A percentile compares a stretch with the other conserved stretches of the same genome.
phyloP scores from a whole-genome alignment of 805 yeast species.

The Nakazawaea sp. region DNA sequence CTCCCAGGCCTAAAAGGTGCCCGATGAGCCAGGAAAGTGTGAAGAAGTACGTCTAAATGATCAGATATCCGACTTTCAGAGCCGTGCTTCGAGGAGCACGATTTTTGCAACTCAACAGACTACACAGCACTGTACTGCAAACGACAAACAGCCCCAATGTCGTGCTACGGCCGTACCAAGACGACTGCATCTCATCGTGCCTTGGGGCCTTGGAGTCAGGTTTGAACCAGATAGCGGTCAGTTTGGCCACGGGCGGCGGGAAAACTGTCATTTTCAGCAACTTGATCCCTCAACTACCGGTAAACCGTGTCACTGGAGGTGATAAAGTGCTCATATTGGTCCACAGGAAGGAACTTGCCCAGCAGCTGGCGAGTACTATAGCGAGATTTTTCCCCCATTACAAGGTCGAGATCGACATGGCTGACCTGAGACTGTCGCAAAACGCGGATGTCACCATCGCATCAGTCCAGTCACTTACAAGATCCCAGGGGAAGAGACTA shows the following conservation, averaged over 20 bases:
- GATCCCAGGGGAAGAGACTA: conserved; percentile 35
- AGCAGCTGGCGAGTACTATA: conserved; percentile 57
- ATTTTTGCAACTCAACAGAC: neutral
- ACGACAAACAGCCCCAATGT: too few species aligned
- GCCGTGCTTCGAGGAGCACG: too few species aligned
- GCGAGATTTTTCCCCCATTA: conserved; percentile 39
- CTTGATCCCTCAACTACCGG: conserved; percentile 34
- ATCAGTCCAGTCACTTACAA: conserved; percentile 60
- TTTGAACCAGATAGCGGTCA: conserved; percentile 61
- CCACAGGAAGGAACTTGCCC: conserved; percentile 73
- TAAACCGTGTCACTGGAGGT: conserved; percentile 21
- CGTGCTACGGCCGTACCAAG: conserved; percentile 44
- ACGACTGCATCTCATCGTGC: conserved; percentile 58
- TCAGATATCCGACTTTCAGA: too few species aligned
- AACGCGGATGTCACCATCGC: conserved; percentile 66
- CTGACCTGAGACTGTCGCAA: conserved; percentile 32
- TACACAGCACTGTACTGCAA: neutral
- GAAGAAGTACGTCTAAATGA: too few species aligned
- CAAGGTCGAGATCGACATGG: conserved; percentile 67
- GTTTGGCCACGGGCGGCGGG: conserved; percentile 93
- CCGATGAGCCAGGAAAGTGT: too few species aligned
- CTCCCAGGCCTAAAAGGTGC: too few species aligned
- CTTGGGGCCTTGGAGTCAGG: conserved; percentile 39
- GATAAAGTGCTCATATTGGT: conserved; percentile 56
- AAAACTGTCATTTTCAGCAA: conserved; percentile 76